Conservation (phyloP, 768 basidiomycete species). For the Tricholoma saponaceum region DNA sequence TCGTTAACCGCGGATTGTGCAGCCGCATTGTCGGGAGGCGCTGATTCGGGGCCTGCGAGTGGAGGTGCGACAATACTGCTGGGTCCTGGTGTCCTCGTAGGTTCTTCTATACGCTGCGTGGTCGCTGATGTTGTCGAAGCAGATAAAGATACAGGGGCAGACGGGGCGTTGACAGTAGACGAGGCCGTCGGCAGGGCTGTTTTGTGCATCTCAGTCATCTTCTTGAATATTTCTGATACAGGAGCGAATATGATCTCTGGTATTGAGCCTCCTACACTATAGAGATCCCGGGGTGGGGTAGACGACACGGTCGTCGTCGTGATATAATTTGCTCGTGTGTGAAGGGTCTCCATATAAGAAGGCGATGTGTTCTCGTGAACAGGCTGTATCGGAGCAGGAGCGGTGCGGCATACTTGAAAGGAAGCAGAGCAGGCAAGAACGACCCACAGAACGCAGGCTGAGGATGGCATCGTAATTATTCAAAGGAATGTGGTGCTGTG, state of each 20-base stretch:
- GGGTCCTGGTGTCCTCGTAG: not conserved
- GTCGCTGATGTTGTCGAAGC: constrained; percentile 2
- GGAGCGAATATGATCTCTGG: constrained; percentile 7
- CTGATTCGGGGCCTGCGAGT: not conserved
- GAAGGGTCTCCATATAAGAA: not conserved
- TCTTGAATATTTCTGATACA: constrained; percentile 15
- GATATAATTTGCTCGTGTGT: not conserved
- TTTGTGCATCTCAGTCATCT: constrained; percentile 5
- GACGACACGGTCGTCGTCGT: not conserved
- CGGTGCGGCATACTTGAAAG: not conserved
- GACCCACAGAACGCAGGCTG: not conserved
- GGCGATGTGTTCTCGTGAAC: not conserved
- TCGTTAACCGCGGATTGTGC: not conserved
- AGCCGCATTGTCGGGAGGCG: not conserved
- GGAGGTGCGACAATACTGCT: not conserved
- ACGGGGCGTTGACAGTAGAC: not conserved
- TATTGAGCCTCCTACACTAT: not conserved
- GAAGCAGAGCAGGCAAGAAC: not conserved
- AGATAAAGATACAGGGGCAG: not conserved
- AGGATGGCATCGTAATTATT: not conserved
- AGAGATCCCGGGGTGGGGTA: not conserved
- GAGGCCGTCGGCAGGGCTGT: not conserved
- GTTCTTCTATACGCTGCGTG: not conserved
- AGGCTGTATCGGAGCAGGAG: constrained; percentile 1
- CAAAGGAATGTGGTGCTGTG: constrained; percentile 15